Percentiles rank a stretch among this genome's conserved stretches.
These are phyloP conservation scores for Pestalotiopsis sp. DNA, from an alignment of 2,329 filamentous ascomycete genomes.

Conservation along the genomic window DNA sequence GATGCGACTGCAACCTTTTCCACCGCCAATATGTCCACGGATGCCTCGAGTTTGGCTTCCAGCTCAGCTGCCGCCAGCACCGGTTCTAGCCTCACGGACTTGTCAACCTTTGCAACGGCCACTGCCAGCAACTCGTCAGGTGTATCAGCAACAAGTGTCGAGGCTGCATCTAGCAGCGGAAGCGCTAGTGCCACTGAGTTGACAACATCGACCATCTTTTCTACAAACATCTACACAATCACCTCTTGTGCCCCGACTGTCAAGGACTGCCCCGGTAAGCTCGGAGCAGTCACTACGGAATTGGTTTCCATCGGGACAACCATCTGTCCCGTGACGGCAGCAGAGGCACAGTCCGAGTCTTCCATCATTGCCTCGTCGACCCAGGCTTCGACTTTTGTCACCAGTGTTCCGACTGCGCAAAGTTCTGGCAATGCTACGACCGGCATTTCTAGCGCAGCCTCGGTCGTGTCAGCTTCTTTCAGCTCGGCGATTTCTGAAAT, in stretches of 20 bases:
- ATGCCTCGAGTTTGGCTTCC: background rate
- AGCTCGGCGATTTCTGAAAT: conserved; percentile 16
- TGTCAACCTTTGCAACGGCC: background rate
- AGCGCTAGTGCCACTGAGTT: conserved; percentile 8
- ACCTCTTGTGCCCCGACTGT: conserved; percentile 28
- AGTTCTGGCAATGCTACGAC: conserved; percentile 4
- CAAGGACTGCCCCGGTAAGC: conserved; percentile 25
- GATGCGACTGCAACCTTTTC: background rate
- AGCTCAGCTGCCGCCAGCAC: background rate
- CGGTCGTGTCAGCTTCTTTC: conserved; percentile 13
- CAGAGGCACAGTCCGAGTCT: background rate
- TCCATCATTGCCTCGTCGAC: background rate
- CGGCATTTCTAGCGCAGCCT: conserved; percentile 14
- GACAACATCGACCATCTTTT: conserved; percentile 27
- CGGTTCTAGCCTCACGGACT: background rate
- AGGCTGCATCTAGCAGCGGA: conserved; percentile 9
- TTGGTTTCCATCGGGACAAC: conserved; percentile 27
- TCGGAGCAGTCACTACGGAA: conserved; percentile 27
- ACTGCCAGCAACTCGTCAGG: background rate
- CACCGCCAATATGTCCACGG: background rate
- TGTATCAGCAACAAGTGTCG: background rate
- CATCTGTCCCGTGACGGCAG: conserved; percentile 22
- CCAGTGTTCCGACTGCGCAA: background rate
- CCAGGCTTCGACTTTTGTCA: background rate
- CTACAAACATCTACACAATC: conserved; percentile 30